Percentiles rank a stretch among this genome's conserved stretches.
Conservation (phyloP, 257 asterid species). For the Plantago elongata region DNA sequence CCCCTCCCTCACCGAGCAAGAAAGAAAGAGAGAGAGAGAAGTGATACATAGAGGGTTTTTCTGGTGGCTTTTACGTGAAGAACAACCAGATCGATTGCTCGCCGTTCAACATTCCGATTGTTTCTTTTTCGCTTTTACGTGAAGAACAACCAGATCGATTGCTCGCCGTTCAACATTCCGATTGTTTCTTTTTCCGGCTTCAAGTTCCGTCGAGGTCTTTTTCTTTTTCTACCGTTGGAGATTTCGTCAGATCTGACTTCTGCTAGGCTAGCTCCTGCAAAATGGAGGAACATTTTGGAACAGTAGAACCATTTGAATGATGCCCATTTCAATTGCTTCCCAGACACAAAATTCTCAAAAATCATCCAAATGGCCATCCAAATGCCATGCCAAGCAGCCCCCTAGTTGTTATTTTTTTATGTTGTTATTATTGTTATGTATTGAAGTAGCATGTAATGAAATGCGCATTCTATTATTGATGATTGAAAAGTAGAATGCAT, state of each 20-base stretch:
- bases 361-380: too few species aligned
- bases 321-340: too few species aligned
- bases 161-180: slow-evolving; percentile 29
- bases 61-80: slow-evolving; percentile 13
- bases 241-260: slow-evolving; percentile 54
- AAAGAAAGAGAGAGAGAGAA: slow-evolving; percentile 15
- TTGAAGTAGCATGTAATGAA: too few species aligned
- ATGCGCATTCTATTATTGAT: too few species aligned
- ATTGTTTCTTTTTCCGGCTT: slow-evolving; percentile 20
- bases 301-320: too few species aligned
- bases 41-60: slow-evolving; percentile 24
- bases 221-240: slow-evolving; percentile 24
- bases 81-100: slow-evolving; percentile 29
- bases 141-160: slow-evolving; percentile 25
- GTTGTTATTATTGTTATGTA: too few species aligned
- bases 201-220: slow-evolving; percentile 26
- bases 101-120: slow-evolving; percentile 29
- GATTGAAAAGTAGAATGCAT: too few species aligned
- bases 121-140: slow-evolving; percentile 18
- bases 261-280: too few species aligned
- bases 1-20: slow-evolving; percentile 13
- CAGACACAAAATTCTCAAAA: too few species aligned
- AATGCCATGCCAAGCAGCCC: too few species aligned
- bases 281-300: too few species aligned
- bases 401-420: too few species aligned